These are phyloP conservation scores for Glaciozyma antarctica DNA, from an alignment of 768 basidiomycete genomes.

Conservation along the genomic window DNA sequence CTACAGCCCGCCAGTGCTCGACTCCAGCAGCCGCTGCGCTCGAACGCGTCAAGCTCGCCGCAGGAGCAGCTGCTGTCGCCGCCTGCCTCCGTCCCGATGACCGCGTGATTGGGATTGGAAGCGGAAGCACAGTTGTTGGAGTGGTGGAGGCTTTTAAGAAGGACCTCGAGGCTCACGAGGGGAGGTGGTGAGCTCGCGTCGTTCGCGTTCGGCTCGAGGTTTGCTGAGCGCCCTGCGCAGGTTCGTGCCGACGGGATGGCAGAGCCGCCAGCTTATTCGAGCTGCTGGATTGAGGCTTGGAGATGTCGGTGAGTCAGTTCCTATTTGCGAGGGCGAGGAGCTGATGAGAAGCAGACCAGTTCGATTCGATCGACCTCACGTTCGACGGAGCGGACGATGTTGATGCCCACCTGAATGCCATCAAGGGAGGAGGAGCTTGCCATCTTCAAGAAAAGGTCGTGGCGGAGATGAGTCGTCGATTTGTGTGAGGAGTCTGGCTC, in stretches of 20 bases:
- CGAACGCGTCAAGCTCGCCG: too few species aligned
- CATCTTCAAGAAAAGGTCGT: constrained; percentile 90
- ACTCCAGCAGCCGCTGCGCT: too few species aligned
- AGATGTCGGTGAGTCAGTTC: neutral
- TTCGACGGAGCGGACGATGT: constrained; percentile 8
- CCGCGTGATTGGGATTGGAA: neutral
- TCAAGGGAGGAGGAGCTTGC: constrained; percentile 42
- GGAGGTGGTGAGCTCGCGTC: too few species aligned
- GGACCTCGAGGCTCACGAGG: too few species aligned
- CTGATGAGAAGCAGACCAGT: neutral
- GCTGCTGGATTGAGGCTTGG: neutral
- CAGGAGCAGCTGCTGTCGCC: too few species aligned
- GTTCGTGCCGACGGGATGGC: neutral
- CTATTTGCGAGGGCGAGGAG: neutral
- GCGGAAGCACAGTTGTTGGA: neutral
- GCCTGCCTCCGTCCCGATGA: neutral
- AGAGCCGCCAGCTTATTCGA: neutral
- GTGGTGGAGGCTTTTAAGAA: neutral
- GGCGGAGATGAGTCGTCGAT: constrained; percentile 63
- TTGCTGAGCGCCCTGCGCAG: neutral
- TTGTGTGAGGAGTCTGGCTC: neutral
- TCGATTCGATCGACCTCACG: neutral
- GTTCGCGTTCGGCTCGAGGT: too few species aligned
- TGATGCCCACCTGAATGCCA: neutral
- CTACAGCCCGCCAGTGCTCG: too few species aligned